Conservation (phyloP, 2,329 filamentous ascomycete species). For the Mollisiaceae sp. region DNA sequence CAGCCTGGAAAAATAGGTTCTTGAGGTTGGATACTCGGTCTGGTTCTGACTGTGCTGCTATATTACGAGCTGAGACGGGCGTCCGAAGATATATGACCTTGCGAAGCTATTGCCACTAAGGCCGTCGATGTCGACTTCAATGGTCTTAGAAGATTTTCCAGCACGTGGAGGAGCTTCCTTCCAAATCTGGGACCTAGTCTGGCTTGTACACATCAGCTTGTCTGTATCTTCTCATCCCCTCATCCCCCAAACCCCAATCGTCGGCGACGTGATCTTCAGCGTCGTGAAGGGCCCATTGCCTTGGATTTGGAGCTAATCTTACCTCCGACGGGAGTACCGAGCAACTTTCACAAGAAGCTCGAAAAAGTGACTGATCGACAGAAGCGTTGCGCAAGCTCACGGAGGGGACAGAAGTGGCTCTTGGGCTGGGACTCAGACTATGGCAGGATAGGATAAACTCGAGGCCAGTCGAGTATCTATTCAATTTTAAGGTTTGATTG, state of each 20-base stretch:
- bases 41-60: conserved; percentile 3
- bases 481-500: conserved; percentile 33
- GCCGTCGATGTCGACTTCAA: conserved; percentile 17
- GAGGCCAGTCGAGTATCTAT: conserved; percentile 26
- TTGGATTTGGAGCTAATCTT: conserved; percentile 16
- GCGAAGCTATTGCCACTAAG: conserved; percentile 20
- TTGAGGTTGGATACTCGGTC: not conserved
- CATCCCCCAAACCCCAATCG: not conserved
- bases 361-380: conserved; percentile 21
- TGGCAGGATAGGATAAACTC: conserved; percentile 9
- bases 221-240: not conserved
- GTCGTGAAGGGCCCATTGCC: not conserved
- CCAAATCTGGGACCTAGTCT: conserved; percentile 12
- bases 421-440: not conserved
- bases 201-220: conserved; percentile 12
- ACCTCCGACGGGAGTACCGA: conserved; percentile 18
- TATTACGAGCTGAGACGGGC: conserved; percentile 13
- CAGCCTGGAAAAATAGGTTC: not conserved
- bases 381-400: conserved; percentile 18
- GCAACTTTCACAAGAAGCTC: conserved; percentile 5
- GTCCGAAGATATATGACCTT: conserved; percentile 25
- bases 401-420: not conserved
- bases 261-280: conserved; percentile 10
- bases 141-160: conserved; percentile 18
- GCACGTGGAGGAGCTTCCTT: conserved; percentile 22